These are phyloP conservation scores for Citrullus mucosospermus DNA, from an alignment of 306 rosid genomes.

Conservation along the genomic window DNA sequence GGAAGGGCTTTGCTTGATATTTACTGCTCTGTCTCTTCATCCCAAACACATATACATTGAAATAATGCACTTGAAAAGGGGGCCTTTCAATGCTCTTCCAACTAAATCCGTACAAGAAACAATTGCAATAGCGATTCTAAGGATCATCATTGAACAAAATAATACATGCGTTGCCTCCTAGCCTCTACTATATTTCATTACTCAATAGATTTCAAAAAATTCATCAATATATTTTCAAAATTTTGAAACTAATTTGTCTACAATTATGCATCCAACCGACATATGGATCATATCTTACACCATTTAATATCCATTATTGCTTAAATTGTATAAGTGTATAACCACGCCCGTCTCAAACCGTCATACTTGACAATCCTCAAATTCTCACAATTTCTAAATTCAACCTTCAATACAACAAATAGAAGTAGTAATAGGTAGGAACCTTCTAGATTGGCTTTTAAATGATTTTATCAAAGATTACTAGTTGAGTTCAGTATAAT, in stretches of 20 bases:
- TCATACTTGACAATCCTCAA: too few relatives aligned
- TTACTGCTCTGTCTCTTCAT: neutral
- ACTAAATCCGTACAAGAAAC: neutral
- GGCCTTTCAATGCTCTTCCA: neutral
- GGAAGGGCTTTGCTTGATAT: neutral
- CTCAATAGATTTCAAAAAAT: neutral
- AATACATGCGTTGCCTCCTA: neutral
- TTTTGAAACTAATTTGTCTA: neutral
- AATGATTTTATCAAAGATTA: too few relatives aligned
- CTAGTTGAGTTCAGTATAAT: too few relatives aligned
- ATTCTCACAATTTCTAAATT: too few relatives aligned
- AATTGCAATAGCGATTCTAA: neutral
- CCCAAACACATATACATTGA: neutral
- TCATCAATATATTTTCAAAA: neutral
- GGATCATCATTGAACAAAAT: neutral
- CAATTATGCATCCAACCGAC: neutral
- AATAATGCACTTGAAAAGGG: neutral
- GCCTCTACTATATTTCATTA: neutral
- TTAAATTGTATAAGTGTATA: neutral
- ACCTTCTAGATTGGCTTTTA: too few relatives aligned
- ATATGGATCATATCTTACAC: neutral
- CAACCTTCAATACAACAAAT: too few relatives aligned
- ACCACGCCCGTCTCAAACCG: neutral
- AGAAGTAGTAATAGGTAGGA: too few relatives aligned
- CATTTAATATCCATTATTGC: neutral